Percentiles rank a stretch among this genome's conserved stretches.
Evolutionary conservation across 1,284 basidiomycete species (phyloP).

Genomic region (Anthracocystis panici-leucophaei): DNA sequence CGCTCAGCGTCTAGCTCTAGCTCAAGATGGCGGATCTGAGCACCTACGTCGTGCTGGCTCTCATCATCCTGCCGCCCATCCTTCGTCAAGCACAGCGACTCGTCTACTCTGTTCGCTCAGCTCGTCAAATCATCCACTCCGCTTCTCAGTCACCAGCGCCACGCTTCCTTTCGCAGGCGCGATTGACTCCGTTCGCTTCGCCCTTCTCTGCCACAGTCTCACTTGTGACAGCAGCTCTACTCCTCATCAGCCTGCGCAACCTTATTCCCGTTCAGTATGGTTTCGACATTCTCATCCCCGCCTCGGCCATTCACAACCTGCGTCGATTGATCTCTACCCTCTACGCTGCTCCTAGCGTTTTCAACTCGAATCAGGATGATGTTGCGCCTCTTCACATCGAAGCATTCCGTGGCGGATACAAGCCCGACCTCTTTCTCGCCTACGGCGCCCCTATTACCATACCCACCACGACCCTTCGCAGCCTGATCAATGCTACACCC

Average conservation of each 20-base stretch:
- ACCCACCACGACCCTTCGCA: constrained; percentile 36
- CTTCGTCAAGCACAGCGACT: constrained; percentile 31
- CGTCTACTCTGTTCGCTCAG: constrained; percentile 3
- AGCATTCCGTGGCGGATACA: constrained; percentile 35
- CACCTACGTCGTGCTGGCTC: constrained; percentile 32
- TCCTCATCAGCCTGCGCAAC: constrained; percentile 34
- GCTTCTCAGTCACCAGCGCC: constrained; percentile 12
- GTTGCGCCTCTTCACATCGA: constrained; percentile 29
- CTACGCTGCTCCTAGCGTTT: constrained; percentile 19
- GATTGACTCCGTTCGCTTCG: constrained; percentile 34
- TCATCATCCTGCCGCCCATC: constrained; percentile 36
- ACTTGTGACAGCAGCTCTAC: constrained; percentile 9
- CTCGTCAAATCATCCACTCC: constrained; percentile 3
- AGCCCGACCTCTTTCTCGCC: constrained; percentile 42
- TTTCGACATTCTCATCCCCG: constrained; percentile 35
- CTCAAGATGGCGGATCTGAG: constrained; percentile 25
- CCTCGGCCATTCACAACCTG: constrained; percentile 15
- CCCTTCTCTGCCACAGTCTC: constrained; percentile 31
- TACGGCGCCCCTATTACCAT: constrained; percentile 42
- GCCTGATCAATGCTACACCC: constrained; percentile 30
- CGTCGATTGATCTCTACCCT: constrained; percentile 16
- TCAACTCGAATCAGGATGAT: not conserved
- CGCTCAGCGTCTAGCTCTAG: not conserved
- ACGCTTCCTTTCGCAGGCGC: constrained; percentile 16
- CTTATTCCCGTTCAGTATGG: constrained; percentile 38